Evolutionary conservation across 495 filamentous ascomycete genomes (phyloP).

Genomic region (Penicillium manginii): DNA sequence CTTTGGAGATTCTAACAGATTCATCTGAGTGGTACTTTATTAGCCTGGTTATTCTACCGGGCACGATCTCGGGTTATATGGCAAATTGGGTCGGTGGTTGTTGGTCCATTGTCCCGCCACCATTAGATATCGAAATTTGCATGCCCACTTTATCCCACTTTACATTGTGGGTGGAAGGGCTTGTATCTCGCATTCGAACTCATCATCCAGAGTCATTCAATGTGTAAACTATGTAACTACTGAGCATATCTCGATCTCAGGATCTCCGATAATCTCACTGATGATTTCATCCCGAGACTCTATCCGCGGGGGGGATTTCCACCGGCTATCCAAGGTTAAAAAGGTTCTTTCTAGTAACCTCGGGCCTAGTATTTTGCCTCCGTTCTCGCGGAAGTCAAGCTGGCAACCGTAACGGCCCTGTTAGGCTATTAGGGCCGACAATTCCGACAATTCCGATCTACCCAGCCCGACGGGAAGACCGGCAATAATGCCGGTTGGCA

Average conservation of each 20-base stretch:
- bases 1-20: neutral
- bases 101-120: neutral
- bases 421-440: neutral
- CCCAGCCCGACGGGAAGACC: neutral
- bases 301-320: conserved; percentile 2
- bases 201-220: no score
- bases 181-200: no score
- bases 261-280: neutral
- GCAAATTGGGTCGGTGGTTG: neutral
- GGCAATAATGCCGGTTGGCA: neutral
- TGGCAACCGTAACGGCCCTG: neutral
- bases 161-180: no score
- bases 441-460: neutral
- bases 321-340: neutral
- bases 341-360: neutral
- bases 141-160: no score
- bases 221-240: no score
- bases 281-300: conserved; percentile 1
- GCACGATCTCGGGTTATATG: neutral
- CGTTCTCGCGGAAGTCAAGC: neutral
- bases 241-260: no score
- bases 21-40: neutral
- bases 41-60: neutral
- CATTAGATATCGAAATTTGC: no score
- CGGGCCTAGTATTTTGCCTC: neutral